Evolutionary conservation across 1,284 basidiomycete genomes (phyloP).

Genomic region (Moniliophthora roreri): DNA sequence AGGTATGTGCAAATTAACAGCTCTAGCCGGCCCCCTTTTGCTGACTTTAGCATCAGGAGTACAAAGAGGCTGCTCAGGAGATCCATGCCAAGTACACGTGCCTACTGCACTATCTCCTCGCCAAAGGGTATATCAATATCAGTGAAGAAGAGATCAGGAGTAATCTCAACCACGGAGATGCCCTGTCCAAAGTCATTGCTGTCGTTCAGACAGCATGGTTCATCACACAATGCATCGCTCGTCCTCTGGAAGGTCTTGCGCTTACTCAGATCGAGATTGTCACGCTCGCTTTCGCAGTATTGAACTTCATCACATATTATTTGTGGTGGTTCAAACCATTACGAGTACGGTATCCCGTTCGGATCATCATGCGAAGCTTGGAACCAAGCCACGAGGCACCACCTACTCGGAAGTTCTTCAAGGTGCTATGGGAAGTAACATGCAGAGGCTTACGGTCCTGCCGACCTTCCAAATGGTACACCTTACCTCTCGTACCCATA

Average conservation of each 20-base stretch:
- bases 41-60: background rate
- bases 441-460: too few relatives aligned
- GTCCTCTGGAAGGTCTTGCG: conserved; percentile 19
- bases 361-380: background rate
- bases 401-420: background rate
- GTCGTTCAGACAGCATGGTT: conserved; percentile 32
- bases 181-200: conserved; percentile 25
- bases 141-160: conserved; percentile 27
- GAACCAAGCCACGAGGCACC: background rate
- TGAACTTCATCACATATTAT: conserved; percentile 25
- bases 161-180: conserved; percentile 26
- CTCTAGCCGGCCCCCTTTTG: too few relatives aligned
- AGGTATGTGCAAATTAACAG: too few relatives aligned
- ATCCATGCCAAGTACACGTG: too few relatives aligned
- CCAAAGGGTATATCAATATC: background rate
- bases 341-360: conserved; percentile 13
- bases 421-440: too few relatives aligned
- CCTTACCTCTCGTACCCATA: too few relatives aligned
- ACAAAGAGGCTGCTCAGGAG: background rate
- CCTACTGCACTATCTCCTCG: too few relatives aligned
- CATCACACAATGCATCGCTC: conserved; percentile 24
- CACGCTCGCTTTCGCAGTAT: conserved; percentile 26
- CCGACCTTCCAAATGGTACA: too few relatives aligned
- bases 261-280: conserved; percentile 30
- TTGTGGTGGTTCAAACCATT: conserved; percentile 36